Conservation (phyloP, 108 stramenopile genomes). For the Schizochytrium sp. region DNA sequence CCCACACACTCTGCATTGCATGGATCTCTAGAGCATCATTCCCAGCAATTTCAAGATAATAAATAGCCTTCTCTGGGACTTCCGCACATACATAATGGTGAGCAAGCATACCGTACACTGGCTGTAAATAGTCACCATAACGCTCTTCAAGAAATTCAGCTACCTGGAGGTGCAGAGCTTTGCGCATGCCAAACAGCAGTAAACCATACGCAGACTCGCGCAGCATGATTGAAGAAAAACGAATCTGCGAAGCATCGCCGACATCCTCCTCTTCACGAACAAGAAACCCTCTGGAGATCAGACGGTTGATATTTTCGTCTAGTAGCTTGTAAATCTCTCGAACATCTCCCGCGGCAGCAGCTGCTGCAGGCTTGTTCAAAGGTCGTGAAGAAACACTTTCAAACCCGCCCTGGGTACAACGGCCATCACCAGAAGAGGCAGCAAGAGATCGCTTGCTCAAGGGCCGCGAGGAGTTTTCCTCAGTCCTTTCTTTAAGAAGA, state of each 20-base stretch:
- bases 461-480: too few species aligned
- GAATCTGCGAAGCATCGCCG: background rate
- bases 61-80: conserved; percentile 8
- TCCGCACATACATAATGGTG: conserved; percentile 46
- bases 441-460: too few species aligned
- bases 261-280: background rate
- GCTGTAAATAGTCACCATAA: conserved; percentile 1
- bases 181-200: conserved; percentile 48
- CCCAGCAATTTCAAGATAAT: conserved; percentile 38
- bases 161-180: background rate
- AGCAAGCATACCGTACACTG: conserved; percentile 18
- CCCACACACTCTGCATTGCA: conserved; percentile 1
- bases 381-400: too few species aligned
- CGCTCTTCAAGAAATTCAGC: conserved; percentile 24
- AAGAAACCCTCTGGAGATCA: conserved; percentile 34
- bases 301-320: background rate
- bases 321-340: conserved; percentile 46
- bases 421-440: too few species aligned
- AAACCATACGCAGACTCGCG: conserved; percentile 34
- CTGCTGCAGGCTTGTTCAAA: background rate
- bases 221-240: conserved; percentile 52
- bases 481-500: too few species aligned
- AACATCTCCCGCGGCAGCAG: conserved; percentile 23
- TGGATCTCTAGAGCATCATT: conserved; percentile 45
- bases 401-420: too few species aligned